A percentile compares a stretch with the other conserved stretches of the same genome.
phyloP scores from a whole-genome alignment of 2,329 filamentous ascomycete genomes.

The Aspergillus proliferans region DNA sequence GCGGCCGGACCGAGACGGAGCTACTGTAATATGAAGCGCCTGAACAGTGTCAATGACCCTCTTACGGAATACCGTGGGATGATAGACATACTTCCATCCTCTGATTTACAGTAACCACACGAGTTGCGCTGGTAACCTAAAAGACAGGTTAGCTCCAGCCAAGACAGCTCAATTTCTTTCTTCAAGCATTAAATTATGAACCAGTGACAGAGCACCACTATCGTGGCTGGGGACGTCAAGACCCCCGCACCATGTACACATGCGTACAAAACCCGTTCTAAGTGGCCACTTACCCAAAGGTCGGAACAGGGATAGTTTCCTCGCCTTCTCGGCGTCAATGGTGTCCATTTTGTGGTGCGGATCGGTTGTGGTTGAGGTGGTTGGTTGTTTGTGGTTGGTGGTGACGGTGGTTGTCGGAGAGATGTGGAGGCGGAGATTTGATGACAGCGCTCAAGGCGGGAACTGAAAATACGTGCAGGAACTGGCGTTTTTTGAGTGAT shows the following conservation, averaged over 20 bases:
- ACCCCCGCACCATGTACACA: background rate
- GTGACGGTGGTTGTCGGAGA: background rate
- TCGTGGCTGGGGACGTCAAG: no score
- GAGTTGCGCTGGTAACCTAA: constrained; percentile 43
- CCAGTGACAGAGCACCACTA: no score
- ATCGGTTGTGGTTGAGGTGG: background rate
- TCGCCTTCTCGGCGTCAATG: constrained; percentile 35
- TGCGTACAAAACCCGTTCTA: constrained; percentile 13
- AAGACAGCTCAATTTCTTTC: background rate
- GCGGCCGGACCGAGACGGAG: constrained; percentile 37
- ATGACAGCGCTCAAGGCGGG: constrained; percentile 19
- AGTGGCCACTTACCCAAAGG: constrained; percentile 40
- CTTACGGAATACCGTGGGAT: background rate
- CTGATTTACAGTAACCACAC: constrained; percentile 46
- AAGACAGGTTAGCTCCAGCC: background rate
- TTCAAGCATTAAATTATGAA: background rate
- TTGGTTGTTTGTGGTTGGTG: background rate
- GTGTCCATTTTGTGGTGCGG: constrained; percentile 1
- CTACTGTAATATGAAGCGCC: constrained; percentile 43
- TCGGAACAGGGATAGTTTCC: constrained; percentile 39
- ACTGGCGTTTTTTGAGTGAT: background rate
- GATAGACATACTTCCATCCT: constrained; percentile 38
- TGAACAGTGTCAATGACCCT: constrained; percentile 18
- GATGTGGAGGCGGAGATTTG: background rate
- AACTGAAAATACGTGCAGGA: constrained; percentile 6